phyloP scores from a whole-genome alignment of 768 basidiomycete species.

The Amanita inopinata region DNA sequence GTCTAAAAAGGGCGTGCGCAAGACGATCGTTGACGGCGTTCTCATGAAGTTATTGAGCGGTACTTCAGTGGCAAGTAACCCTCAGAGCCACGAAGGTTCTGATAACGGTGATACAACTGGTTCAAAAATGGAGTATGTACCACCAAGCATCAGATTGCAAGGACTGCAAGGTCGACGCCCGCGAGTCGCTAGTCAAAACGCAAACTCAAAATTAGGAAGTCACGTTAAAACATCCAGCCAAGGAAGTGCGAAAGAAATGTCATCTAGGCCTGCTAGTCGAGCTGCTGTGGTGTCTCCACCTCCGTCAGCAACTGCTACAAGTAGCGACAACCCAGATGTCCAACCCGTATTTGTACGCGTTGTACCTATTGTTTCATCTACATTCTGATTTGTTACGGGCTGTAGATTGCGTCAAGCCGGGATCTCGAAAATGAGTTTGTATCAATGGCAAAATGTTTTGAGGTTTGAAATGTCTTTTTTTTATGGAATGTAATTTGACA shows the following conservation, averaged over 20 bases:
- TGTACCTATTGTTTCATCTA: conserved; percentile 1
- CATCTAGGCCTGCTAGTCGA: conserved; percentile 52
- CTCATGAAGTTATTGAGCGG: conserved; percentile 53
- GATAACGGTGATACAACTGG: conserved; percentile 42
- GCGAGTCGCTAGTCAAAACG: conserved; percentile 25
- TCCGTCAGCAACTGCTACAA: conserved; percentile 24
- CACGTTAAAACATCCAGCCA: conserved; percentile 29
- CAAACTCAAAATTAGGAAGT: conserved; percentile 35
- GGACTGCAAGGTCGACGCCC: conserved; percentile 46
- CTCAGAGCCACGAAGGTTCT: conserved; percentile 45
- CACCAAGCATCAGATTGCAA: conserved; percentile 63
- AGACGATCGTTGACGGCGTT: conserved; percentile 77
- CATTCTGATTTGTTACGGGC: not conserved
- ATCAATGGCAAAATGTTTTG: conserved; percentile 70
- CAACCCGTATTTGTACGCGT: conserved; percentile 60
- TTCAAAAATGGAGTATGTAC: conserved; percentile 53
- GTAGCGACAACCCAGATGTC: conserved; percentile 36
- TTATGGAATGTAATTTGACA: not conserved
- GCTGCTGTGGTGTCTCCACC: conserved; percentile 38
- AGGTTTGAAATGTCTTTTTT: conserved; percentile 34
- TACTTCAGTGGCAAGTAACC: conserved; percentile 30
- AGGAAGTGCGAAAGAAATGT: conserved; percentile 21
- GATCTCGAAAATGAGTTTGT: conserved; percentile 85
- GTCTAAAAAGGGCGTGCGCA: conserved; percentile 75
- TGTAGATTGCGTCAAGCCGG: conserved; percentile 72